Evolutionary conservation across 495 filamentous ascomycete species (phyloP).

Genomic region (Glonium stellatum): DNA sequence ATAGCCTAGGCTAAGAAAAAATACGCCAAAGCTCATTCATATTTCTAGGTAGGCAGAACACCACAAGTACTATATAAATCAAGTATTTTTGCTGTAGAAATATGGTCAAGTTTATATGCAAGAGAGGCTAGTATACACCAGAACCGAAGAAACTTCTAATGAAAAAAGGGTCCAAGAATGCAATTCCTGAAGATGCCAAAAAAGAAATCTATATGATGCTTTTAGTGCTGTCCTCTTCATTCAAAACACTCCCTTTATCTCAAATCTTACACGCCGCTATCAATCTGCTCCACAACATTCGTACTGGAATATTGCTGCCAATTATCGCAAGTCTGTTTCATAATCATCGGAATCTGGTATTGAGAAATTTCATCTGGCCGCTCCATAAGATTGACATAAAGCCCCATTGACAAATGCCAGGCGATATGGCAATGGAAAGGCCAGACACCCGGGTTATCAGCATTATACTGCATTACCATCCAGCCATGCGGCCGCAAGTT

Average conservation of each 20-base stretch:
- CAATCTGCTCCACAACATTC: slow-evolving; percentile 30
- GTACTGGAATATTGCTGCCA: slow-evolving; percentile 25
- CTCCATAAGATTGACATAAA: slow-evolving; percentile 22
- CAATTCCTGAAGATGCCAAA: not conserved
- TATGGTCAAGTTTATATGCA: no score
- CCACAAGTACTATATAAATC: no score
- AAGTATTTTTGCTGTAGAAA: no score
- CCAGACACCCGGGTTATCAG: slow-evolving; percentile 26
- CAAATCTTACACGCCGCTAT: slow-evolving; percentile 23
- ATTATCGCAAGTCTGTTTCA: slow-evolving; percentile 28
- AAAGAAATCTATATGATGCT: slow-evolving; percentile 1
- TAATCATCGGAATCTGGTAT: slow-evolving; percentile 21
- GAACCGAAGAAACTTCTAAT: not conserved
- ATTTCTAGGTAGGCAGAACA: no score
- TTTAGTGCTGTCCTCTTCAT: not conserved
- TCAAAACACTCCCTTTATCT: not conserved
- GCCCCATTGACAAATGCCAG: slow-evolving; percentile 16
- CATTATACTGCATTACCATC: slow-evolving; percentile 18
- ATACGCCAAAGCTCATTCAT: no score
- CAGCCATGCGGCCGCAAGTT: slow-evolving; percentile 6
- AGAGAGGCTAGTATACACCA: no score
- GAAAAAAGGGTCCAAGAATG: not conserved
- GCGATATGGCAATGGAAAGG: slow-evolving; percentile 26
- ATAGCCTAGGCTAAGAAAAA: no score
- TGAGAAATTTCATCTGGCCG: slow-evolving; percentile 16